Conservation (phyloP, 371 early-diverging fungal species). For the Mortierella sp. region DNA sequence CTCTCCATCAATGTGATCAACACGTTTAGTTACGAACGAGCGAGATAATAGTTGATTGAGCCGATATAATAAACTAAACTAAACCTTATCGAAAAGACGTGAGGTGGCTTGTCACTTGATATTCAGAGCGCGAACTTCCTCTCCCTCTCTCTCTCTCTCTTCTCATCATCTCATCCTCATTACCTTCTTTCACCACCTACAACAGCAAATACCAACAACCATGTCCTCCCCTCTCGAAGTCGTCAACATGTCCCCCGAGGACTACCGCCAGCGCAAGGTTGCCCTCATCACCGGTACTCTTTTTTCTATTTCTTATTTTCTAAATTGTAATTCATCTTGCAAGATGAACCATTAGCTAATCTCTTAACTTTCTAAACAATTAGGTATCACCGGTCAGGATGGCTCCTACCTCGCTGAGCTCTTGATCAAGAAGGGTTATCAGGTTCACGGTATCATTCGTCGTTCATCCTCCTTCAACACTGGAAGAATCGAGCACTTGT, state of each 20-base stretch:
- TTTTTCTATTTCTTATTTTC: no score
- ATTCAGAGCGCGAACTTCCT: no score
- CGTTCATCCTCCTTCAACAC: conserved; percentile 87
- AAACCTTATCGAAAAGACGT: no score
- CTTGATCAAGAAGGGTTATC: conserved; percentile 79
- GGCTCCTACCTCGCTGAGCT: conserved; percentile 84
- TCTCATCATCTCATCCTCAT: no score
- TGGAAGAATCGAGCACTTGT: conserved; percentile 83
- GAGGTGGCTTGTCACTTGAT: no score
- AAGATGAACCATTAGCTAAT: not conserved
- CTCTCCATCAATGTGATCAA: no score
- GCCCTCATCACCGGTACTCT: not conserved
- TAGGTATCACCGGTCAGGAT: conserved; percentile 88
- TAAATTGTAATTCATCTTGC: not conserved
- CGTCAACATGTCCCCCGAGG: not conserved
- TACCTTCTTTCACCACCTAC: no score
- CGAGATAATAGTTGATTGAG: no score
- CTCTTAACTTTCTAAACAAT: not conserved
- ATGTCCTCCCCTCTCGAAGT: not conserved
- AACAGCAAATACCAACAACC: not conserved
- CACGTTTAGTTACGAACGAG: no score
- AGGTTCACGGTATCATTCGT: conserved; percentile 86
- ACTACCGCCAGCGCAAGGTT: not conserved
- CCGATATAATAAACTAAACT: no score
- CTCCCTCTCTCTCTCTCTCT: no score